These are phyloP conservation scores for Alternaria panax DNA, from an alignment of 2,329 filamentous ascomycete species.

Conservation along the genomic window DNA sequence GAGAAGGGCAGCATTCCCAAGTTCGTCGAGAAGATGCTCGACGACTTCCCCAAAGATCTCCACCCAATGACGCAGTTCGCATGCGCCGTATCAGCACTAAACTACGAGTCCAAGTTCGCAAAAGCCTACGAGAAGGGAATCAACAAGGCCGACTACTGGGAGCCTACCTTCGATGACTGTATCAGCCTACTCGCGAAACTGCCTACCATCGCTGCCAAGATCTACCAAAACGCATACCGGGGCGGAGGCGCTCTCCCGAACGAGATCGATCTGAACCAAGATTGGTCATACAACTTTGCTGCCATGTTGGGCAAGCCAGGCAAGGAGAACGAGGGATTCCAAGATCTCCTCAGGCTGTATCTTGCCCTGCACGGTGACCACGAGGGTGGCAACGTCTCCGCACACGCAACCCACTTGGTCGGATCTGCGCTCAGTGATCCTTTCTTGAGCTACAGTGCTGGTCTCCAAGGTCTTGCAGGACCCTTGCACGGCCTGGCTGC, in stretches of 20 bases:
- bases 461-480: conserved; percentile 93
- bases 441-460: conserved; percentile 94
- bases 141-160: conserved; percentile 98
- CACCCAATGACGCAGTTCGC: conserved; percentile 99
- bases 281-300: conserved; percentile 99
- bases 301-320: conserved; percentile 92
- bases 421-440: conserved; percentile 93
- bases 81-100: conserved; percentile 93
- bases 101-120: conserved; percentile 92
- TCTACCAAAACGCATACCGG: conserved; percentile 90
- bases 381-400: conserved; percentile 97
- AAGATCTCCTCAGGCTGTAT: conserved; percentile 92
- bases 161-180: conserved; percentile 94
- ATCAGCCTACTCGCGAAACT: conserved; percentile 95
- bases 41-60: conserved; percentile 85
- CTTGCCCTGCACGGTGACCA: conserved; percentile 97
- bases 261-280: conserved; percentile 80
- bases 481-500: conserved; percentile 92
- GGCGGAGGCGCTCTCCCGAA: conserved; percentile 76
- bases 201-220: conserved; percentile 94
- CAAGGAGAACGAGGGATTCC: conserved; percentile 89
- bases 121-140: conserved; percentile 90
- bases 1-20: conserved; percentile 82
- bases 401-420: conserved; percentile 92
- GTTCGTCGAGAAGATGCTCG: conserved; percentile 87